Base-by-base conservation (phyloP, 768 basidiomycete genomes). In the Sporobolomyces roseus region DNA sequence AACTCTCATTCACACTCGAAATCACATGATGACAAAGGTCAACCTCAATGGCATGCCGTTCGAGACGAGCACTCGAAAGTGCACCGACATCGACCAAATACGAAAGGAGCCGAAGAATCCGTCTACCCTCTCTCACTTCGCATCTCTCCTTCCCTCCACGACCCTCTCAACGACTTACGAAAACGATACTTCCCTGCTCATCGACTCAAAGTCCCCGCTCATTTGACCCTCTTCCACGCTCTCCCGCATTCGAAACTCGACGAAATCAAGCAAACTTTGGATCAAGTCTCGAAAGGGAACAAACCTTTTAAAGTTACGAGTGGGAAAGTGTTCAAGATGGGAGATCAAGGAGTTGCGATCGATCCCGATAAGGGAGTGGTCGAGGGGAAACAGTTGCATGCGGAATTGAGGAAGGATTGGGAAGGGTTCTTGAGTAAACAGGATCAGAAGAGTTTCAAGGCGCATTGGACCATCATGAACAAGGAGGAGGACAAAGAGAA, bases 191-290 rank as follows among this genome's bases (percentile, higher is more conserved):
- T 69, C 30, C 68, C 68, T 2, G 13, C 51, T 16, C 30, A 61
- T 25, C 68, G 68, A 17, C 68, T 69, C 50, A 64, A 65, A n/a
- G 68, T 69, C n/a, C 27, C 56, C 16, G 68, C 63, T 10, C 68
- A 69, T 52, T 38, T 69, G 21, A 69, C 68, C 9, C 68, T 69
- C 43, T 69, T 69, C 52, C 68, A 69, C 63, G 68, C 68, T 2
- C 25, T 69, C 25, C 68, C 68, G 2, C 68, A 65, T 38, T 64
- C 63, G 14, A 7, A 48, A 14, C 25, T 69, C 43, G n/a, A 41
- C 32, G 35, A 36, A 13, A 38, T 68, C 25, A 30, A 32, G 6
- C 8, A 30, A 4, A 27, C 32, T 8, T 1, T 52, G 21, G 19
- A 43, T 14, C 13, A 4, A 14, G 52, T 69, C 25, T 32, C 68